Base-by-base conservation (phyloP, 2,329 filamentous ascomycete genomes). In the Scolecobasidium constrictum region DNA sequence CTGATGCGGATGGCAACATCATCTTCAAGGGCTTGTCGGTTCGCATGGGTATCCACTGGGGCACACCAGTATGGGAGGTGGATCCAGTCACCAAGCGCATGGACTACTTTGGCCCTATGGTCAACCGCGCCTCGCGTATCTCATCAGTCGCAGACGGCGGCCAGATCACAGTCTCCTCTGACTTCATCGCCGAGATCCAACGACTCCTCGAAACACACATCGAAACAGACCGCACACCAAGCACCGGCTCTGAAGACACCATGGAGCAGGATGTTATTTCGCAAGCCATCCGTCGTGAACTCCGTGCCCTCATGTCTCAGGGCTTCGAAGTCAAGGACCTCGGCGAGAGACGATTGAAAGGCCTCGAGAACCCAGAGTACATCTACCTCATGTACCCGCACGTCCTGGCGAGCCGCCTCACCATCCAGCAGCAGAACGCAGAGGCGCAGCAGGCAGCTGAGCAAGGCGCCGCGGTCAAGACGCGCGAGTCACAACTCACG, bases 21-120 rank as follows among this genome's bases (percentile, higher is more conserved):
- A 94, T 98, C 50, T 96, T 95, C 70, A 84, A 85, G 49, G 92
- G 92, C 47, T 67, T 98, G 41, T 95, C 88, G 9, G 92, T 98
- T 34, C 78, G 92, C 46, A 98, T 98, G 92, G 92, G 92, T 53
- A 86, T 94, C 47, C 92, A 98, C 61, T 98, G 83, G 76, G 92
- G 92, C 50, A 80, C 84, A 46, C 92, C 90, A 4, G 87, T 98
- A 53, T 94, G 87, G 58, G 92, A 98, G 62, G 83, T 83, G 38
- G 92, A 98, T 61, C 92, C 92, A 0, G 88, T 98, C 39, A 98
- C 92, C 2, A 83, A 88, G 45, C 86, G 92, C 49, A 98, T 98
- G 92, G 92, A 98, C 56, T 98, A 98, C 65, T 98, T 96, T 58
- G 92, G 92, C 1, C 92, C 92, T 12, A 98, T 98, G 87, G 92